Evolutionary conservation across 129 eudicot species (phyloP), one percentile per base, ranked within the genome.

Genomic region (Gnaphalium uliginosum): DNA sequence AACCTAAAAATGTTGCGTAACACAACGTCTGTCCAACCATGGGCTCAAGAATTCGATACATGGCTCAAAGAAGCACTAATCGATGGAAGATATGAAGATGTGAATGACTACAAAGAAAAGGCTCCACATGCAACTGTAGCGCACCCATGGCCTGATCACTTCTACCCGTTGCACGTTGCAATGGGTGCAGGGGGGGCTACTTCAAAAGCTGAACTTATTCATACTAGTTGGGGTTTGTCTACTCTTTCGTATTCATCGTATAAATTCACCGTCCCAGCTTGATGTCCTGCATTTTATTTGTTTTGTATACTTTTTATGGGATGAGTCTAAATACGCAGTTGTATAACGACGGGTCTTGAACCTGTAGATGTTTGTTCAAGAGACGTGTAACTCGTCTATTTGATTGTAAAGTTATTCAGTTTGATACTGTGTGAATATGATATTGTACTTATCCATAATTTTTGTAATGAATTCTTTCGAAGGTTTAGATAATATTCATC

Each of bases 121-220:
- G 98, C 98, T 2, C 96, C 96, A 8, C 78, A 83, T 67, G 92
- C 91, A 8, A 90, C 83, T 27, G 81, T 66, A 6, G 96, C 98
- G 0, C 98, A 93, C 41, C 98, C 96, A 1, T 29, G 56, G 81
- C 96, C 96, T 4, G 96, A 90, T 39, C 98, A 93, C 77, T 87
- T 93, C 59, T 90, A 88, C 73, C 98, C 98, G 5, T 74, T 90
- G 58, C 98, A 88, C 17, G 92, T 93, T 26, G 98, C 96, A 9
- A 81, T 93, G 83, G 97, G 98, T 23, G 98, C 98, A 19, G 90
- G 88, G 18, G 92, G 96, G 58, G 89, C 72, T 33, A 70, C 63
- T 35, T 56, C 96, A 0, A 93, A 84, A 80, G 96, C 96, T 1
- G 88, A 86, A 72, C 96, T 88, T 22, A 83, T 93, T 22, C 96